Evolutionary conservation across 768 basidiomycete species (phyloP).

Genomic region (Rhodotorula paludigena): DNA sequence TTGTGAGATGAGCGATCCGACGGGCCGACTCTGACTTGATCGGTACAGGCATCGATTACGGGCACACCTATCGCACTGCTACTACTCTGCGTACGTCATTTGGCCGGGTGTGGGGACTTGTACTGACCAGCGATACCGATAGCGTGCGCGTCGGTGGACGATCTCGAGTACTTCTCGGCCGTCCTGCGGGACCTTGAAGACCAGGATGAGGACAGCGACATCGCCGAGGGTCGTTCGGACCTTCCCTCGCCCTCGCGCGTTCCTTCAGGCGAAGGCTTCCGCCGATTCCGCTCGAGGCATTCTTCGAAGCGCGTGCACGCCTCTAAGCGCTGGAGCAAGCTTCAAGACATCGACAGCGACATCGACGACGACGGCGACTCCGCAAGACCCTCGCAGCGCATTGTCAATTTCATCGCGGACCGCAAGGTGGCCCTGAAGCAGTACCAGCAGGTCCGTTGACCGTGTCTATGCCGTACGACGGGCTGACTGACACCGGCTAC

Average conservation of each 20-base stretch:
- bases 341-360: not conserved
- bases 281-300: not conserved
- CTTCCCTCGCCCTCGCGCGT: not conserved
- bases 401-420: not conserved
- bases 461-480: not conserved
- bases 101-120: not conserved
- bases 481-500: not conserved
- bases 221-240: not conserved
- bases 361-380: not conserved
- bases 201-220: slow-evolving; percentile 3
- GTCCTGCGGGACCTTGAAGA: not conserved
- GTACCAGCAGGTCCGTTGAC: not conserved
- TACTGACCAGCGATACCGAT: not conserved
- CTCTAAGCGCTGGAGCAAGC: not conserved
- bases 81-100: too few species aligned
- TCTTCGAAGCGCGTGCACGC: not conserved
- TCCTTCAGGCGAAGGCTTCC: not conserved
- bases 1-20: too few species aligned
- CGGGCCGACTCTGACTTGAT: rapidly evolving
- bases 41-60: not conserved
- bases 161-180: not conserved
- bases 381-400: not conserved
- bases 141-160: not conserved
- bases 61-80: not conserved
- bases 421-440: not conserved